Percentiles rank a stretch among this genome's conserved stretches.
phyloP scores from a whole-genome alignment of 768 basidiomycete species.

The Xerocomellus intermedius region DNA sequence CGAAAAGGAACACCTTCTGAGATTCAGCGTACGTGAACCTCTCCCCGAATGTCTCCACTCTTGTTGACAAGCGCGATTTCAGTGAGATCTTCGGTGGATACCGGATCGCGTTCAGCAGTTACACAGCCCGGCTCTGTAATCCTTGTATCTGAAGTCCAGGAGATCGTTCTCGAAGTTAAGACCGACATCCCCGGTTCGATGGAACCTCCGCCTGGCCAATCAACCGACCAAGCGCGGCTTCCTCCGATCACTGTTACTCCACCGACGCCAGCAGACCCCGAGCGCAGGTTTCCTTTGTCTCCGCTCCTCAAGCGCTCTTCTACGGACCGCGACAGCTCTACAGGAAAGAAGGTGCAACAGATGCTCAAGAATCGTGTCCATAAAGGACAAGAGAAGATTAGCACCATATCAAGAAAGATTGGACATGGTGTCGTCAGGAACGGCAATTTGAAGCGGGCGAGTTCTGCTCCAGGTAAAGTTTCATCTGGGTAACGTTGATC shows the following conservation, averaged over 20 bases:
- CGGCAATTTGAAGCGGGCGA: constrained; percentile 55
- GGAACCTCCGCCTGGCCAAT: constrained; percentile 2
- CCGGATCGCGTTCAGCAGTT: constrained; percentile 25
- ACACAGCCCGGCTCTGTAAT: constrained; percentile 20
- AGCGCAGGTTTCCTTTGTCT: constrained; percentile 16
- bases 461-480: constrained; percentile 65
- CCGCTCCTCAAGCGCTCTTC: constrained; percentile 28
- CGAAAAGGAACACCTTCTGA: constrained; percentile 38
- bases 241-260: constrained; percentile 59
- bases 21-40: constrained; percentile 22
- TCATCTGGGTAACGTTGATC: not conserved
- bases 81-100: constrained; percentile 34
- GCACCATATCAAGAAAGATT: constrained; percentile 74
- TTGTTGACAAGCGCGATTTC: not conserved
- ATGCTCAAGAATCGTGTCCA: constrained; percentile 74
- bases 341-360: constrained; percentile 72
- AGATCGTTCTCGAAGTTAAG: constrained; percentile 13
- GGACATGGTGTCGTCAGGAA: constrained; percentile 65
- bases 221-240: not conserved
- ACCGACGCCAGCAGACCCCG: constrained; percentile 49
- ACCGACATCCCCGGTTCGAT: not conserved
- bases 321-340: constrained; percentile 46
- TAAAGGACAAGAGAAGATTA: constrained; percentile 69
- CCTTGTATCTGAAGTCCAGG: constrained; percentile 13
- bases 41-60: not conserved